Evolutionary conservation across 1,284 basidiomycete genomes (phyloP), one percentile per base, ranked within the genome.

Genomic region (Malassezia restricta): DNA sequence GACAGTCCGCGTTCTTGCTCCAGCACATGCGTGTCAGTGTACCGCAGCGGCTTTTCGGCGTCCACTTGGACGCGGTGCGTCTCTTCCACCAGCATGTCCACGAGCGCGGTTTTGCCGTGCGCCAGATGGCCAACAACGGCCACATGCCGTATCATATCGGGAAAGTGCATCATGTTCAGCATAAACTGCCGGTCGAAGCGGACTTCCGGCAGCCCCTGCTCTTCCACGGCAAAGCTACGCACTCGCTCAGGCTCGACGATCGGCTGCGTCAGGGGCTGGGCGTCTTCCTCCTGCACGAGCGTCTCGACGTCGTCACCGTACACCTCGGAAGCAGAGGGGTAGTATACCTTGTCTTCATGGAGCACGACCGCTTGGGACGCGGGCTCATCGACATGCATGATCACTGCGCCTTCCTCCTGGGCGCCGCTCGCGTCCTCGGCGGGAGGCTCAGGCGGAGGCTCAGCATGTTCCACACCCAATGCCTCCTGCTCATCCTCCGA

Each of bases 271-370:
- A 99, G 79, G 7, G 87, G 89, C 74, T 99, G 94, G 3, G 87
- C 82, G 70, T 99, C 94, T 76, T 99, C 94, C 75, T 99, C 94
- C 74, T 98, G 91, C 1, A 99, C 94, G 66, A 98, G 76, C 1
- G 92, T 86, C 76, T 98, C 92, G 20, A 98, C 92, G 54, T 85
- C 92, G 41, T 82, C 79, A 7, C 92, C 94, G 73, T 98, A 98
- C 1, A 92, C 83, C 44, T 96, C 88, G 49, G 79, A 79, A 0
- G 94, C 94, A 9, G 85, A 85, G 7, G 89, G 88, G 72, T 98
- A 98, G 76, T 98, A 98, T 74, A 90, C 86, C 76, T 98, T 98
- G 77, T 98, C 87, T 74, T 98, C 94, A 68, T 98, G 92, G 50
- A 95, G 77, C 42, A 95, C 76, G 29, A 95, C 86, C 45, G 90